Evolutionary conservation across 768 basidiomycete genomes (phyloP), one percentile per base, ranked within the genome.

Genomic region (Termitomyces sp.): DNA sequence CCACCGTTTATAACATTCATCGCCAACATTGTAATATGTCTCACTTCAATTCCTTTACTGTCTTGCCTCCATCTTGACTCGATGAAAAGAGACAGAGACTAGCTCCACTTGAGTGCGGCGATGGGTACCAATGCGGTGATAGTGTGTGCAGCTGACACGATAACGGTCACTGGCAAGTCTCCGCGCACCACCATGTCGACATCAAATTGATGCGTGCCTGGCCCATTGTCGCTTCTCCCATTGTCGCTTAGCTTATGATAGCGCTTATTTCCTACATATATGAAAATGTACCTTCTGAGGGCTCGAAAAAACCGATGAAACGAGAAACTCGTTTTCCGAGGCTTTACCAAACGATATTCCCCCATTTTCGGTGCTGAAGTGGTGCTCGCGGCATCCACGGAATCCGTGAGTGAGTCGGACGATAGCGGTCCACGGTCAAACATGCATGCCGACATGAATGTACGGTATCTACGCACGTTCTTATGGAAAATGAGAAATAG

Each of bases 381-480:
- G 22, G 36, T 16, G 16, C 38, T 55, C 3, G 22, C 16, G 13
- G 9, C 54, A 42, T 55, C 54, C 28, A 24, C 39, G 54, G 39
- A 42, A 42, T 39, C 39, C 7, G 3, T 8, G 12, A 42, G 15
- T 2, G 15, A 52, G 53, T 40, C 24, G 38, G 53, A 53, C 22
- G 15, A 38, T 52, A 36, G 36, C 20, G 22, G 15, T 35, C n/a
- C 13, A 53, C 24, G 39, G 40, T 42, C 39, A 55, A 55, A 55
- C 54, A 55, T 55, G 54, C 54, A 55, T 55, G 54, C 39, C 18
- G n/a, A 7, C 3, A 55, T 40, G 54, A 55, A 55, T 55, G 53
- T 18, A 39, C 35, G 18, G 7, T 38, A 22, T 40, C 28, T 6
- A 42, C 28, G 39, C 38, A 39, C 11, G 24, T 55, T 55, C 3